These are phyloP conservation scores for Maudiozyma saulgeensis DNA, from an alignment of 805 yeast genomes.

Conservation along the genomic window DNA sequence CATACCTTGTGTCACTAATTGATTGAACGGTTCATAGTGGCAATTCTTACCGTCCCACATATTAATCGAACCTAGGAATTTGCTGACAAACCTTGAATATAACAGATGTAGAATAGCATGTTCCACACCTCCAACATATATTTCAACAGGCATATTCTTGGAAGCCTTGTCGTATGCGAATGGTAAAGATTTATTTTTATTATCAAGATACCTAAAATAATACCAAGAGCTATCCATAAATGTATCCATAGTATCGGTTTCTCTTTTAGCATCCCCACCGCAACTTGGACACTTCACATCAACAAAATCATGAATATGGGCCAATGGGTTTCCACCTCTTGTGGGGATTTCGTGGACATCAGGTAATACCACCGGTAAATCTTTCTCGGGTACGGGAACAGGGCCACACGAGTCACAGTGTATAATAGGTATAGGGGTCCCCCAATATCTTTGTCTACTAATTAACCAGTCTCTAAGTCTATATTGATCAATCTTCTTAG, in stretches of 20 bases:
- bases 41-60: conserved; percentile 47
- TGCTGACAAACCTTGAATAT: conserved; percentile 77
- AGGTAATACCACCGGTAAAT: conserved; percentile 79
- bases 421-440: conserved; percentile 93
- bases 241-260: conserved; percentile 97
- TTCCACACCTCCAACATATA: conserved; percentile 91
- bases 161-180: conserved; percentile 45
- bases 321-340: conserved; percentile 58
- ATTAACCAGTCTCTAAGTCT: conserved; percentile 89
- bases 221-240: conserved; percentile 98
- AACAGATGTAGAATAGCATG: conserved; percentile 90
- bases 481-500: conserved; percentile 42
- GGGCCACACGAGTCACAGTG: conserved; percentile 82
- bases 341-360: conserved; percentile 39
- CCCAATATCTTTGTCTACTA: conserved; percentile 95
- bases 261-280: conserved; percentile 63
- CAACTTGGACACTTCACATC: conserved; percentile 77
- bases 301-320: conserved; percentile 56
- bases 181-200: conserved; percentile 47
- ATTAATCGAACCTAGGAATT: conserved; percentile 60
- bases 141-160: conserved; percentile 67
- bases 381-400: conserved; percentile 83
- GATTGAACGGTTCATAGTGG: conserved; percentile 71
- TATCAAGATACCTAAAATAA: conserved; percentile 72
- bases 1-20: conserved; percentile 92